These are phyloP conservation scores for Irpex sp. DNA, from an alignment of 1,284 basidiomycete species.

Conservation along the genomic window DNA sequence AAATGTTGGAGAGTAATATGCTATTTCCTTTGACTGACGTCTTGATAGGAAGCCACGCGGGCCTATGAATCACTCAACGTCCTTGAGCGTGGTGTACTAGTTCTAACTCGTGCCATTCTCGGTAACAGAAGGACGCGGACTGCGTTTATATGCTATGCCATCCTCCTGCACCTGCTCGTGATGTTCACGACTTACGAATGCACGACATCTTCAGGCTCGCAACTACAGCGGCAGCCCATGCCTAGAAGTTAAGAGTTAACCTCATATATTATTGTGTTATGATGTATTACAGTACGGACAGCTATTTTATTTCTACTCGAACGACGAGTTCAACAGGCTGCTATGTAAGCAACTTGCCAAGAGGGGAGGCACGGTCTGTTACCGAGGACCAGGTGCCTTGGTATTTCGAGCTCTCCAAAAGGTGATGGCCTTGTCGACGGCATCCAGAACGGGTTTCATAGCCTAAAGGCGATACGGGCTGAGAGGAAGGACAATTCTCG, in stretches of 20 bases:
- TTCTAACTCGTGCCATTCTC: conserved; percentile 82
- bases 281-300: conserved; percentile 2
- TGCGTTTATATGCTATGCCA: conserved; percentile 80
- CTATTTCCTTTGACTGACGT: conserved; percentile 1
- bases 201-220: conserved; percentile 45
- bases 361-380: not conserved
- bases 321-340: not conserved
- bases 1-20: not conserved
- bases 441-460: conserved; percentile 75
- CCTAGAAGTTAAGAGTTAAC: conserved; percentile 22
- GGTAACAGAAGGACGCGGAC: conserved; percentile 84
- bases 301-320: not conserved
- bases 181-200: conserved; percentile 78
- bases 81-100: conserved; percentile 84
- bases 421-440: conserved; percentile 73
- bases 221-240: conserved; percentile 45
- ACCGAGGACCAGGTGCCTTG: conserved; percentile 10
- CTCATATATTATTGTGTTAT: not conserved
- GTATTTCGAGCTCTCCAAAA: conserved; percentile 42
- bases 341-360: not conserved
- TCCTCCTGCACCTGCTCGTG: conserved; percentile 75
- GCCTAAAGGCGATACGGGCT: conserved; percentile 43
- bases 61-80: conserved; percentile 92
- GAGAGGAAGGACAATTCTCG: not conserved
- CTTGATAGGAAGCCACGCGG: conserved; percentile 80